Conservation (phyloP, 2,329 filamentous ascomycete genomes). For the Calonectria crousiana region DNA sequence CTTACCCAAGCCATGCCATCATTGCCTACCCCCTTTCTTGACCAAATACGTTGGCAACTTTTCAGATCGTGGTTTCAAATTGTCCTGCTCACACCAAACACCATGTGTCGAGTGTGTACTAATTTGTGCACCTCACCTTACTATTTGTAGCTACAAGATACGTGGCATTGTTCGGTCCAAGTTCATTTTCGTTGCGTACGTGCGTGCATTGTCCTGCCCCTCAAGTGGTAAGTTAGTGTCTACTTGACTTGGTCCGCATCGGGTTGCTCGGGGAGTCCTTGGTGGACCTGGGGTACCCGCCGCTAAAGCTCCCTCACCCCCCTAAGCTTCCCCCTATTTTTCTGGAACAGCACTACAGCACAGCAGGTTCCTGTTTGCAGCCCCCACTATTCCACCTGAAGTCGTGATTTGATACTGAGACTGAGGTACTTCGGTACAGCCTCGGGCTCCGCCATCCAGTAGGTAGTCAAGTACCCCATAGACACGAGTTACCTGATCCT, state of each 20-base stretch:
- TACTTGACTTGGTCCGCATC: constrained; percentile 15
- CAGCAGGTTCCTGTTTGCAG: constrained; percentile 30
- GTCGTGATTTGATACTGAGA: constrained; percentile 11
- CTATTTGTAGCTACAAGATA: constrained; percentile 9
- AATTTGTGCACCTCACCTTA: background rate
- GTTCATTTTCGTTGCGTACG: constrained; percentile 15
- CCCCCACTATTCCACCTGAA: constrained; percentile 30
- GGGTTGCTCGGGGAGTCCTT: constrained; percentile 9
- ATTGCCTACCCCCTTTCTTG: background rate
- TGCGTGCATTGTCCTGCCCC: constrained; percentile 10
- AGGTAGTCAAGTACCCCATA: constrained; percentile 14
- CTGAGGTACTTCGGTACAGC: constrained; percentile 6
- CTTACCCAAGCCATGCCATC: background rate
- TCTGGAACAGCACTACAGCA: constrained; percentile 40
- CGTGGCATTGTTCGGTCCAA: constrained; percentile 21
- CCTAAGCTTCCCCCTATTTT: constrained; percentile 39
- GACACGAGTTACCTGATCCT: constrained; percentile 17
- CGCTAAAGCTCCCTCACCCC: constrained; percentile 5
- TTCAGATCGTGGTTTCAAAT: background rate
- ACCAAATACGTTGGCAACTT: background rate
- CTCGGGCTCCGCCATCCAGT: background rate
- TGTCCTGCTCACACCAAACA: background rate
- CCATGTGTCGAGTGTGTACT: background rate
- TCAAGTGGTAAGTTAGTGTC: constrained; percentile 1
- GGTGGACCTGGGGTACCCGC: constrained; percentile 21